phyloP scores from a whole-genome alignment of 2,329 filamentous ascomycete species.

The Parafenestella ontariensis region DNA sequence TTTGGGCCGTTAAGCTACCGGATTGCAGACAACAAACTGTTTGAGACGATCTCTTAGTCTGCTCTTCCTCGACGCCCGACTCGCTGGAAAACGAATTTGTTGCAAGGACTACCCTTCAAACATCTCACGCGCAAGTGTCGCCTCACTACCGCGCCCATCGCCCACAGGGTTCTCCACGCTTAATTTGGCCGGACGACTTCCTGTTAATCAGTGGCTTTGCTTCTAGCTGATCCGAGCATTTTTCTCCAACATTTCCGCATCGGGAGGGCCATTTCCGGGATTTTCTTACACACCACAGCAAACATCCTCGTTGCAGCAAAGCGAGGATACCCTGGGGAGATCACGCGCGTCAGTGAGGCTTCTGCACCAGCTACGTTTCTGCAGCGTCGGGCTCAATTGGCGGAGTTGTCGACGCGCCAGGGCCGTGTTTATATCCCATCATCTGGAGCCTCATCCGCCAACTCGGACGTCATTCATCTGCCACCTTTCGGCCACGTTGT shows the following conservation, averaged over 20 bases:
- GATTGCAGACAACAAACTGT: constrained; percentile 42
- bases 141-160: constrained; percentile 35
- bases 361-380: constrained; percentile 44
- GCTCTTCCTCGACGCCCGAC: constrained; percentile 28
- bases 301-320: constrained; percentile 44
- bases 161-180: constrained; percentile 44
- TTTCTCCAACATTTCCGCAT: constrained; percentile 48
- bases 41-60: constrained; percentile 44
- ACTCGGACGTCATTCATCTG: constrained; percentile 37
- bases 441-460: constrained; percentile 36
- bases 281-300: constrained; percentile 31
- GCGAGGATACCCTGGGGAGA: constrained; percentile 48
- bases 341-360: constrained; percentile 43
- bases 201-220: constrained; percentile 42
- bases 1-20: constrained; percentile 42
- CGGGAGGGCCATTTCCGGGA: constrained; percentile 44
- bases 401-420: constrained; percentile 41
- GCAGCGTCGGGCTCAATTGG: constrained; percentile 47
- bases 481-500: constrained; percentile 18
- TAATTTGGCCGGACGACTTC: constrained; percentile 38
- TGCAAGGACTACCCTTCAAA: constrained; percentile 48
- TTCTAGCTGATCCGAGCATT: constrained; percentile 36
- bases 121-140: constrained; percentile 36
- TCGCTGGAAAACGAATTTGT: constrained; percentile 37
- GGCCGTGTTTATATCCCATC: constrained; percentile 48